phyloP scores from a whole-genome alignment of 257 asterid species.

The Verbascum thapsus region DNA sequence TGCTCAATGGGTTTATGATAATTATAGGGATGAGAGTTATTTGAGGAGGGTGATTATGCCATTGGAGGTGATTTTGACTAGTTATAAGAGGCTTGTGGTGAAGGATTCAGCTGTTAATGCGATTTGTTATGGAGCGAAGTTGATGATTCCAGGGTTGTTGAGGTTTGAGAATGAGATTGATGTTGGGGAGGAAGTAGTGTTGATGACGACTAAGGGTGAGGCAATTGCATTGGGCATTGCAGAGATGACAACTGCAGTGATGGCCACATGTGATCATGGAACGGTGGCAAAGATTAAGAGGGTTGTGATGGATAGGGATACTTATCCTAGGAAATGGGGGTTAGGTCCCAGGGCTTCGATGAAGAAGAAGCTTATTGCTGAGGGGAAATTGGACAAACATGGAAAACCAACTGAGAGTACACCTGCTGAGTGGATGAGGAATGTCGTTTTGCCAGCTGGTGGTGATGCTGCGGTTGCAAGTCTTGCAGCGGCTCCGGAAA shows the following conservation, averaged over 20 bases:
- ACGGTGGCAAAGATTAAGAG: slow-evolving; percentile 94
- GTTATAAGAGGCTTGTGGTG: slow-evolving; percentile 89
- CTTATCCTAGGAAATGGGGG: slow-evolving; percentile 98
- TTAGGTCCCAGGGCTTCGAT: slow-evolving; percentile 91
- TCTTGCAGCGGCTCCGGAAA: slow-evolving; percentile 56
- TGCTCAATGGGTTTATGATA: slow-evolving; percentile 87
- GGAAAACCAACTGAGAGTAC: slow-evolving; percentile 75
- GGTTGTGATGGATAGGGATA: slow-evolving; percentile 98
- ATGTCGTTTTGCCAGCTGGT: slow-evolving; percentile 77
- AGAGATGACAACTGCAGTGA: slow-evolving; percentile 94
- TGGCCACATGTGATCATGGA: slow-evolving; percentile 97
- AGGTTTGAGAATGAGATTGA: slow-evolving; percentile 92
- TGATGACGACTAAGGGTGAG: slow-evolving; percentile 97
- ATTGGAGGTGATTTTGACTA: slow-evolving; percentile 79
- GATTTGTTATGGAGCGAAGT: slow-evolving; percentile 84
- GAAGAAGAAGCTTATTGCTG: slow-evolving; percentile 87
- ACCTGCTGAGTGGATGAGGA: slow-evolving; percentile 83
- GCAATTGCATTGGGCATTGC: slow-evolving; percentile 90
- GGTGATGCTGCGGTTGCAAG: slow-evolving; percentile 73
- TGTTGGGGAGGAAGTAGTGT: slow-evolving; percentile 78
- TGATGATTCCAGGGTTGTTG: slow-evolving; percentile 92
- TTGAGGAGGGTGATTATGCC: slow-evolving; percentile 95
- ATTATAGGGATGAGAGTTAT: slow-evolving; percentile 77
- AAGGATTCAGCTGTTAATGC: slow-evolving; percentile 97
- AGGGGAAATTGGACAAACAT: slow-evolving; percentile 87